phyloP scores from a whole-genome alignment of 768 basidiomycete species.

The Strobilomyces dryophilus region DNA sequence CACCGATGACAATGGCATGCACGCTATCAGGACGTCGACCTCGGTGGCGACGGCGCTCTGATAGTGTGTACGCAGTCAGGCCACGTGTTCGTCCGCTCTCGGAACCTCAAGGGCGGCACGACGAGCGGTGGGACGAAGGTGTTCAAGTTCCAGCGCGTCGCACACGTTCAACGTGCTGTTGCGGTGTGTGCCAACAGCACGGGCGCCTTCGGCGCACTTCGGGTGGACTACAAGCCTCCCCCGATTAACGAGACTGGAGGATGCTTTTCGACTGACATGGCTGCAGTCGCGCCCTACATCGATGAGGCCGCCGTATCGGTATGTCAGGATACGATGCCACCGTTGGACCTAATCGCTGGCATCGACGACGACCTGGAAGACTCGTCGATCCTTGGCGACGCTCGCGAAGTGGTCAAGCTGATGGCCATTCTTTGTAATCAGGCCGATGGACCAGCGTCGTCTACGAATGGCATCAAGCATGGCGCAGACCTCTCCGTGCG shows the following conservation, averaged over 20 bases:
- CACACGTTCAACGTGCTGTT: slow-evolving; percentile 80
- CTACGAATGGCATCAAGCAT: slow-evolving; percentile 28
- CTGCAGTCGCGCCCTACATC: slow-evolving; percentile 58
- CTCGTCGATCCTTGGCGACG: slow-evolving; percentile 33
- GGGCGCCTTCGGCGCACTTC: slow-evolving; percentile 84
- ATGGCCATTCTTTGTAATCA: slow-evolving; percentile 7
- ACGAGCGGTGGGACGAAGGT: slow-evolving; percentile 38
- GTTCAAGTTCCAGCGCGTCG: slow-evolving; percentile 76
- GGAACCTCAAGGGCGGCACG: slow-evolving; percentile 36
- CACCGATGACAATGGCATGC: background rate
- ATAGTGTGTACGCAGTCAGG: slow-evolving; percentile 94
- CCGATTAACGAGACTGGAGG: slow-evolving; percentile 54
- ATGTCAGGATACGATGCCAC: background rate
- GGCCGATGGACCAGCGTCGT: background rate
- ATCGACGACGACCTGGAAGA: slow-evolving; percentile 40
- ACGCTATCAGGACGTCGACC: slow-evolving; percentile 68
- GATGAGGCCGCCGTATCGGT: background rate
- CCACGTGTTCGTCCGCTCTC: slow-evolving; percentile 83
- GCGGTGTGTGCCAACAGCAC: slow-evolving; percentile 82
- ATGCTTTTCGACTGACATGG: slow-evolving; percentile 61
- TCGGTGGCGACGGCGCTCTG: slow-evolving; percentile 83
- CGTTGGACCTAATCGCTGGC: slow-evolving; percentile 1
- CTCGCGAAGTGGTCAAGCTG: slow-evolving; percentile 28
- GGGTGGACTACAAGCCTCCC: slow-evolving; percentile 62
- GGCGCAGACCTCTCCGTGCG: slow-evolving; percentile 65